Percentiles rank a stretch among this genome's conserved stretches.
phyloP scores from a whole-genome alignment of 805 yeast species.

The Starmerella sirachaensis region DNA sequence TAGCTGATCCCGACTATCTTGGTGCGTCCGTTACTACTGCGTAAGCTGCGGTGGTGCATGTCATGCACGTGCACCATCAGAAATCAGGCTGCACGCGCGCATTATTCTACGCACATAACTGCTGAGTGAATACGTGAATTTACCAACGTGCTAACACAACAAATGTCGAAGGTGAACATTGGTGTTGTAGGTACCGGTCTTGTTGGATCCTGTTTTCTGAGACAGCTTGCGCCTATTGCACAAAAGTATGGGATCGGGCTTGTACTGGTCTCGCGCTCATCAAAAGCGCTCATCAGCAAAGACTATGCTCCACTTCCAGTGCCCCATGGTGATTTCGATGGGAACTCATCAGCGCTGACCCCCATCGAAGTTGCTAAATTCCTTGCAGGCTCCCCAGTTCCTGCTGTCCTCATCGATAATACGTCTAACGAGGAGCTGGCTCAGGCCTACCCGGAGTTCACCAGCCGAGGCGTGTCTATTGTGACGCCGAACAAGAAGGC shows the following conservation, averaged over 20 bases:
- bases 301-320: conserved; percentile 63
- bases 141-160: too few relatives aligned
- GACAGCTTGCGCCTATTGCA: conserved; percentile 46
- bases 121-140: too few relatives aligned
- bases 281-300: conserved; percentile 51
- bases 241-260: conserved; percentile 60
- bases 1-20: too few relatives aligned
- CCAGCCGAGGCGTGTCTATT: conserved; percentile 69
- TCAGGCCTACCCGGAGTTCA: conserved; percentile 58
- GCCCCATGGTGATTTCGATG: conserved; percentile 41
- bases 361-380: conserved; percentile 48
- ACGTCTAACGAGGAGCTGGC: conserved; percentile 79
- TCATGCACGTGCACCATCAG: too few relatives aligned
- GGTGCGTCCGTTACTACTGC: too few relatives aligned
- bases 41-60: too few relatives aligned
- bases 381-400: conserved; percentile 53
- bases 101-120: too few relatives aligned
- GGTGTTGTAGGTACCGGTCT: conserved; percentile 85
- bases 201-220: conserved; percentile 83
- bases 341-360: conserved; percentile 40
- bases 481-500: conserved; percentile 99
- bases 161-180: conserved; percentile 38
- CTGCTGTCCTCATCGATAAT: conserved; percentile 84
- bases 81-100: too few relatives aligned
- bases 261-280: conserved; percentile 65